phyloP scores from a whole-genome alignment of 2,329 filamentous ascomycete species.

The Knoxdaviesia proteae region DNA sequence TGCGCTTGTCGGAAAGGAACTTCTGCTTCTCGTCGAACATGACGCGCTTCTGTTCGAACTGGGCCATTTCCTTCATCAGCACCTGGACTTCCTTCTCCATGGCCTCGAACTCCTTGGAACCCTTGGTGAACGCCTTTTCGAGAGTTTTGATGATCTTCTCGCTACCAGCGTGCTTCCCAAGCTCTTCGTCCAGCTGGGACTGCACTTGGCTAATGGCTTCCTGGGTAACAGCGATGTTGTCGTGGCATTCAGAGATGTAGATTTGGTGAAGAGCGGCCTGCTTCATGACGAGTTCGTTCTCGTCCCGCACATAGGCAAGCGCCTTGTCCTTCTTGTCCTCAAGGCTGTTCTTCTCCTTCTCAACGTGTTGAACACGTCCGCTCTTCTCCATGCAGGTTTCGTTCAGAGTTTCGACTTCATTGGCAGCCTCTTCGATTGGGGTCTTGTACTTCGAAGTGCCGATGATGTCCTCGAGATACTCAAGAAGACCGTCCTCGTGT shows the following conservation, averaged over 20 bases:
- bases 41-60: constrained; percentile 88
- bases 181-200: constrained; percentile 61
- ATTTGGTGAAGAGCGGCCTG: constrained; percentile 86
- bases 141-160: constrained; percentile 80
- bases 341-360: constrained; percentile 82
- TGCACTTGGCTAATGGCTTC: constrained; percentile 88
- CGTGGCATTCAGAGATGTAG: constrained; percentile 68
- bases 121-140: constrained; percentile 64
- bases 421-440: constrained; percentile 82
- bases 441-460: constrained; percentile 97
- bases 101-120: constrained; percentile 62
- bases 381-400: constrained; percentile 93
- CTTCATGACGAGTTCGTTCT: constrained; percentile 80
- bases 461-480: constrained; percentile 97
- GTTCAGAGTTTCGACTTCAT: constrained; percentile 79
- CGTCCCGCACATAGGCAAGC: constrained; percentile 68
- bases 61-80: constrained; percentile 69
- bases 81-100: constrained; percentile 66
- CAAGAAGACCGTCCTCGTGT: constrained; percentile 85
- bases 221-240: constrained; percentile 73
- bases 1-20: constrained; percentile 74
- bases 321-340: constrained; percentile 97
- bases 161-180: constrained; percentile 78
- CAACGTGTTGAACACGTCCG: constrained; percentile 84
- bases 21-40: constrained; percentile 98